Base-by-base conservation (phyloP, 2,329 filamentous ascomycete species). In the Phaeosphaeriaceae sp. region DNA sequence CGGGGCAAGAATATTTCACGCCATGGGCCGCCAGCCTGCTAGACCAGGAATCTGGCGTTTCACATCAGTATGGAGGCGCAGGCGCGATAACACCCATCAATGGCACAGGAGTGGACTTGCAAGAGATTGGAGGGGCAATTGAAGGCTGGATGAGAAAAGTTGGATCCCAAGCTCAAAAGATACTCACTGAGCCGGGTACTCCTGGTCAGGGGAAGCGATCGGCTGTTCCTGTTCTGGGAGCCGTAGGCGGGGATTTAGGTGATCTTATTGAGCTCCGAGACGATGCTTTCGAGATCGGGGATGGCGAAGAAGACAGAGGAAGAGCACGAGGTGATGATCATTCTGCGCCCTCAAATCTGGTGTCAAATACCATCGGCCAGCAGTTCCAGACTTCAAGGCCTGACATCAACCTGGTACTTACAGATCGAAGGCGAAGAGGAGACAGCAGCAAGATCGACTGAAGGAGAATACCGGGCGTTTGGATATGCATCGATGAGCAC, bases 141-240 rank as follows among this genome's bases (percentile, higher is more conserved):
- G 95, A 98, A 78, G 90, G 89, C 1, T 99, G 95, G 93, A 83
- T 98, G 58, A 85, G 93, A 59, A 92, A 92, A 61, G 88, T 96
- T 40, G 92, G 92, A 58, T 82, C 85, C 6, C 89, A 89, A 70
- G 83, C 85, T 4, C 71, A 73, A 19, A 78, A 74, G 48, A 54
- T 76, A 10, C 56, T 78, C n/a, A 60, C 74, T 42, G 76, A 68
- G 65, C 75, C 58, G 54, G 71, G 54, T 53, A 79, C 51, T 3
- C 69, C 69, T 9, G 70, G 69, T 6, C 67, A 70, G 46, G 68
- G 72, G 4, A 72, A 67, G 53, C 57, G 72, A 25, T 69, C 67
- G 19, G 72, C 71, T 45, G 70, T 73, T 1, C 76, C 58, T 70
- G 74, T 66, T 66, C 72, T 76, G 20, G 68, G 82, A 73, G 67